These are phyloP conservation scores for Urostyla sp. DNA, from an alignment of 73 alveolate species.

Conservation along the genomic window DNA sequence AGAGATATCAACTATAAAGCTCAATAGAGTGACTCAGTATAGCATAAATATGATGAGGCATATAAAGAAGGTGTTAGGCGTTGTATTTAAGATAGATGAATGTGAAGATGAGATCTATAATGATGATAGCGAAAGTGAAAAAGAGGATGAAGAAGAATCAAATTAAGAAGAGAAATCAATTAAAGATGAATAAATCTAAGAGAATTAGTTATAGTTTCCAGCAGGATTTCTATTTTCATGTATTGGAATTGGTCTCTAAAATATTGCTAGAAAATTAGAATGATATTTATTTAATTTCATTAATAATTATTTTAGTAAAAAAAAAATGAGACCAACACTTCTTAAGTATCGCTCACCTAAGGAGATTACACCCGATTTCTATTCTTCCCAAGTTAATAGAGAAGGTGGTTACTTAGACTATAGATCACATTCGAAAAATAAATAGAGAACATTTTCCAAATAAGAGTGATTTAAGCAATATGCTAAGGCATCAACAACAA, in stretches of 20 bases:
- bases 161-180: conserved; percentile 68
- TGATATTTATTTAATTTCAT: conserved; percentile 48
- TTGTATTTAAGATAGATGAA: conserved; percentile 85
- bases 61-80: conserved; percentile 81
- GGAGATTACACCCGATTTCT: neutral
- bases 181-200: conserved; percentile 1
- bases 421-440: no score
- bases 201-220: conserved; percentile 58
- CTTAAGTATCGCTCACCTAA: neutral
- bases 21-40: conserved; percentile 88
- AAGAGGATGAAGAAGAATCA: conserved; percentile 63
- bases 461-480: no score
- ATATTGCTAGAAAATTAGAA: conserved; percentile 88
- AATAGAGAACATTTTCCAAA: no score
- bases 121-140: conserved; percentile 67
- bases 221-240: conserved; percentile 88
- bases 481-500: no score
- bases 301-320: neutral
- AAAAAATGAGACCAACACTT: no score
- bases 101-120: conserved; percentile 84
- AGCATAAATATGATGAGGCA: conserved; percentile 81
- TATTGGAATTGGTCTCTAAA: conserved; percentile 92
- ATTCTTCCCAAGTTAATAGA: neutral
- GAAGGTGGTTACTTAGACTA: neutral
- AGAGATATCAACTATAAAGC: conserved; percentile 79